Evolutionary conservation across 495 filamentous ascomycete species (phyloP), one percentile per base, ranked within the genome.

Genomic region (Penicillium nucicola): DNA sequence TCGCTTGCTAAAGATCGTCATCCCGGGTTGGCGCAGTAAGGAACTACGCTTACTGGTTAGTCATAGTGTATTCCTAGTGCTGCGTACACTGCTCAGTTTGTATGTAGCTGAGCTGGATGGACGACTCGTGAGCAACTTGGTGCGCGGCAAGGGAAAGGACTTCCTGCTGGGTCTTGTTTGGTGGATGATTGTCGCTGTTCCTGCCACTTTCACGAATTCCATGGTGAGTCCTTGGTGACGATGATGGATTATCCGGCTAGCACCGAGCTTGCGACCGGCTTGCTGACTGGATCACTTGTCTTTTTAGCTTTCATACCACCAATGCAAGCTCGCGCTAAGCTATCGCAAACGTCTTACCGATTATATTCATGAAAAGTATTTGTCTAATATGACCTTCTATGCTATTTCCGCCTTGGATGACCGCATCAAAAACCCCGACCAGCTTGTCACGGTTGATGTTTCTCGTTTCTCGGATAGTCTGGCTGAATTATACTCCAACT

Each of bases 151-250:
- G 57, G 93, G 93, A 15, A 91, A 80, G 69, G 90, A 95, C 45
- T 98, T 98, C 58, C 74, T 97, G 58, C 82, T 82, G 39, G 86
- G 90, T 9, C 81, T 98, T 55, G 83, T 95, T 4, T 97, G 92
- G 91, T 98, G 93, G 93, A 98, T 98, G 93, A 70, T 90, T 55
- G 92, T 98, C 58, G 91, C 93, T 36, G 77, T 98, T n/a, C 93
- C 93, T 4, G 95, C 93, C 14, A 97, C 95, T 0, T 98, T 97
- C 57, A 98, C 93, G 19, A 98, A 98, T 69, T 97, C 93, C 2
- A 97, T 97, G 95, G 88, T 95, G 66, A 65, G 86, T 71, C 15
- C 11, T n/a, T 34, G 17, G 25, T 22, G 9, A 41, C 17, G 7
- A 20, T 4, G 13, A 1, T 4, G 1, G 11, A 9, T 10, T 43